Percentiles rank a stretch among this genome's conserved stretches.
Evolutionary conservation across 805 yeast species (phyloP).

Genomic region (Candida germanica): DNA sequence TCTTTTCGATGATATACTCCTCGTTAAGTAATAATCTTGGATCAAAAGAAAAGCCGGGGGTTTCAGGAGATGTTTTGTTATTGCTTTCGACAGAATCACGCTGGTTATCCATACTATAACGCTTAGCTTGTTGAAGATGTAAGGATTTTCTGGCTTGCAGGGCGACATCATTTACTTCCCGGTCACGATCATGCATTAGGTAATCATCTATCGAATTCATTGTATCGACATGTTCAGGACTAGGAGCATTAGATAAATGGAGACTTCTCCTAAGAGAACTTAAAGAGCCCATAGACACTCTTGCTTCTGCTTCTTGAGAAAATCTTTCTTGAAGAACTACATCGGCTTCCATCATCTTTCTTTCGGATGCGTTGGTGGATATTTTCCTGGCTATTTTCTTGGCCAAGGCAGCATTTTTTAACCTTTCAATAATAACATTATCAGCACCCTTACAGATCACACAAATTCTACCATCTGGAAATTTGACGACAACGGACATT

Average conservation of each 20-base stretch:
- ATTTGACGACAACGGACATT: conserved; percentile 82
- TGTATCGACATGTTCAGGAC: conserved; percentile 13
- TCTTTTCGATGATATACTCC: conserved; percentile 73
- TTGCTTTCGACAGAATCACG: neutral
- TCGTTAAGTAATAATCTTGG: conserved; percentile 67
- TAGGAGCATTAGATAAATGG: conserved; percentile 13
- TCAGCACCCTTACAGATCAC: conserved; percentile 95
- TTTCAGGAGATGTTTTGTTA: neutral
- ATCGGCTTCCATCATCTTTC: conserved; percentile 80
- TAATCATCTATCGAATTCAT: conserved; percentile 49
- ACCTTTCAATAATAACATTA: conserved; percentile 74
- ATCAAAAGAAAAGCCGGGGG: conserved; percentile 24
- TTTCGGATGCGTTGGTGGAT: conserved; percentile 49
- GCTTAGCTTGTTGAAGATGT: conserved; percentile 55
- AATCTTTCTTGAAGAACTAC: conserved; percentile 55
- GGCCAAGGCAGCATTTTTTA: conserved; percentile 59
- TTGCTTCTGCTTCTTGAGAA: conserved; percentile 32
- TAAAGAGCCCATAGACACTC: conserved; percentile 24
- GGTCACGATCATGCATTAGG: conserved; percentile 42
- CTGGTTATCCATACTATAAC: conserved; percentile 39
- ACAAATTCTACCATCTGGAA: conserved; percentile 74
- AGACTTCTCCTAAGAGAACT: conserved; percentile 30
- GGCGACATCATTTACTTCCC: conserved; percentile 53
- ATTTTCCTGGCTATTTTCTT: conserved; percentile 63
- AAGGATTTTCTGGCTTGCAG: conserved; percentile 54